phyloP scores from a whole-genome alignment of 2,329 filamentous ascomycete species.

The Colletotrichum gigasporum region DNA sequence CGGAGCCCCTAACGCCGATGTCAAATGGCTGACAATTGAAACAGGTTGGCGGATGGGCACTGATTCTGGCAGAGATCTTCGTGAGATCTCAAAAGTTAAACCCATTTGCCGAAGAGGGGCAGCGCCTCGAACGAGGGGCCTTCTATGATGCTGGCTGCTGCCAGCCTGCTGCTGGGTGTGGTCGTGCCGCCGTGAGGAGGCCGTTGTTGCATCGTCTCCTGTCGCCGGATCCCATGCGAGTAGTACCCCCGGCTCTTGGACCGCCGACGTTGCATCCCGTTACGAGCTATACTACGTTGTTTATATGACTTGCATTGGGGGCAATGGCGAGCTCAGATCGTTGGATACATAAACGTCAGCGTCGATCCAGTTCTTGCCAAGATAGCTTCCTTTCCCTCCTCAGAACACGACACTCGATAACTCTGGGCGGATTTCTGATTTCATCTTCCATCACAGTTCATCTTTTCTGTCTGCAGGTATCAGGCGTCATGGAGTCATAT shows the following conservation, averaged over 20 bases:
- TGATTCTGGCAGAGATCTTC: conserved; percentile 6
- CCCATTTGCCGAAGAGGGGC: not conserved
- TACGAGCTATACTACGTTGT: conserved; percentile 16
- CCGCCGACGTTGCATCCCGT: conserved; percentile 12
- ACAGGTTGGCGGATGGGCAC: conserved; percentile 9
- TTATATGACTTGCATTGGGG: conserved; percentile 15
- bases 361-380: conserved; percentile 18
- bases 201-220: not conserved
- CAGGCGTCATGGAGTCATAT: conserved; percentile 15
- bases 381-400: not conserved
- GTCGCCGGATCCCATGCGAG: conserved; percentile 8
- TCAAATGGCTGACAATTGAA: conserved; percentile 27
- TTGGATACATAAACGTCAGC: conserved; percentile 24
- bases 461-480: not conserved
- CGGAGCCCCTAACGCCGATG: conserved; percentile 14
- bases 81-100: conserved; percentile 1
- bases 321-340: not conserved
- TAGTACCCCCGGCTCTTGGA: not conserved
- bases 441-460: not conserved
- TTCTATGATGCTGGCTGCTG: no score
- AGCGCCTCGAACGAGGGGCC: no score
- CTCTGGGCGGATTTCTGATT: not conserved
- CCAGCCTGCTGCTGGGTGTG: no score
- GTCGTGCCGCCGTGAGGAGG: conserved; percentile 4
- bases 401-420: not conserved